A percentile compares a stretch with the other conserved stretches of the same genome.
Conservation (phyloP, 257 asterid genomes). For the Solanum rostratum region DNA sequence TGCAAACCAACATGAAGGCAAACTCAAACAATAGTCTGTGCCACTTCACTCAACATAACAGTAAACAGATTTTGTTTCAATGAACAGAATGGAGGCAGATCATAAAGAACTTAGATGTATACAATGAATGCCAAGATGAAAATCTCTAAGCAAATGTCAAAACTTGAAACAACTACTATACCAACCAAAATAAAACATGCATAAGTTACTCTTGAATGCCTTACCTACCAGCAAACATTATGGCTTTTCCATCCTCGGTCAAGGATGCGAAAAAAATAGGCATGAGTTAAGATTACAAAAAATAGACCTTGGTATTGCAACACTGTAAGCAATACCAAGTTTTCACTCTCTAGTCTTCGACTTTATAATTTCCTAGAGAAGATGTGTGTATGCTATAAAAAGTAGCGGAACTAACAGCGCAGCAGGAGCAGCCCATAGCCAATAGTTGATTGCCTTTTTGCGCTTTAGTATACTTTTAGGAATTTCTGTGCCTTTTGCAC, state of each 20-base stretch:
- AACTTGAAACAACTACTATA: not conserved
- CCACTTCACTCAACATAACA: not conserved
- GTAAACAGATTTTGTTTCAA: not conserved
- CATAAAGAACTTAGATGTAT: not conserved
- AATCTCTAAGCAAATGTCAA: not conserved
- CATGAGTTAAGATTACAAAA: not conserved
- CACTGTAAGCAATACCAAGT: not conserved
- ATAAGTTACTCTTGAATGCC: not conserved
- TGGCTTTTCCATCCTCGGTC: conserved; percentile 17
- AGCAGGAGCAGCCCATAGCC: conserved; percentile 66
- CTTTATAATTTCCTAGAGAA: conserved; percentile 12
- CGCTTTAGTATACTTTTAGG: conserved; percentile 69
- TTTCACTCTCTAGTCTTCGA: not conserved
- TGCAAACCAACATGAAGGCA: not conserved
- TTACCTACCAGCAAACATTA: conserved; percentile 16
- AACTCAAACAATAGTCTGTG: not conserved
- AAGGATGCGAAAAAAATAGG: conserved; percentile 1
- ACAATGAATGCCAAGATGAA: not conserved
- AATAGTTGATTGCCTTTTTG: conserved; percentile 63
- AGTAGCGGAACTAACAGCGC: conserved; percentile 35
- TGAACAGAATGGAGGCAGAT: not conserved
- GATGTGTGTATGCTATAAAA: conserved; percentile 35
- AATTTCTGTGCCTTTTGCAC: conserved; percentile 45
- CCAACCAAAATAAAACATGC: not conserved
- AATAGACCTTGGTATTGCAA: conserved; percentile 7